Conservation (phyloP, 352 stramenopile genomes). For the Sclerospora graminicola region DNA sequence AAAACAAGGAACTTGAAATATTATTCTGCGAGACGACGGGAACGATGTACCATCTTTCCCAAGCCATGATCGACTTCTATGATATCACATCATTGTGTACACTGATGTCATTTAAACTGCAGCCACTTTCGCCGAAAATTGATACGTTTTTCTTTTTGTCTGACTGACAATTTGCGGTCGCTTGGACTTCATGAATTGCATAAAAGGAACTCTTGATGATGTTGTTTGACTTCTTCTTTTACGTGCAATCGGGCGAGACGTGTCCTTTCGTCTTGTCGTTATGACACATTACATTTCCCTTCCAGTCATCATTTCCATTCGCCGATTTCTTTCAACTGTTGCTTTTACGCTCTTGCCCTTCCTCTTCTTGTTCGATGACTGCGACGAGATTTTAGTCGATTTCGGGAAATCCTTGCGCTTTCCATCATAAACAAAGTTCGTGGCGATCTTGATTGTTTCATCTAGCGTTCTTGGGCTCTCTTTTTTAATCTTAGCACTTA, state of each 20-base stretch:
- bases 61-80: conserved; percentile 1
- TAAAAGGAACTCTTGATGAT: neutral
- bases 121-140: conserved; percentile 1
- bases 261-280: neutral
- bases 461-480: too few relatives aligned
- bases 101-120: conserved; percentile 1
- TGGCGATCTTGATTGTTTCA: too few relatives aligned
- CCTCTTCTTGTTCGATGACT: too few relatives aligned
- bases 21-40: neutral
- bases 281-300: neutral
- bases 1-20: neutral
- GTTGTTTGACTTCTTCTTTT: neutral
- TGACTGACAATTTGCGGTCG: neutral
- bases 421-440: too few relatives aligned
- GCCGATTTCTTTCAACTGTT: neutral
- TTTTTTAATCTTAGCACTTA: too few relatives aligned
- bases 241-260: too few relatives aligned
- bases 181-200: neutral
- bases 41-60: neutral
- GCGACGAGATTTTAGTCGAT: too few relatives aligned
- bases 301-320: too few relatives aligned
- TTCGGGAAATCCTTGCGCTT: too few relatives aligned
- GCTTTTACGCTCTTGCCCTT: too few relatives aligned
- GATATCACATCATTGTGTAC: neutral
- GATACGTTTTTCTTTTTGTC: neutral